phyloP scores from a whole-genome alignment of 2,329 filamentous ascomycete species.

The Lecanicillium sp. region DNA sequence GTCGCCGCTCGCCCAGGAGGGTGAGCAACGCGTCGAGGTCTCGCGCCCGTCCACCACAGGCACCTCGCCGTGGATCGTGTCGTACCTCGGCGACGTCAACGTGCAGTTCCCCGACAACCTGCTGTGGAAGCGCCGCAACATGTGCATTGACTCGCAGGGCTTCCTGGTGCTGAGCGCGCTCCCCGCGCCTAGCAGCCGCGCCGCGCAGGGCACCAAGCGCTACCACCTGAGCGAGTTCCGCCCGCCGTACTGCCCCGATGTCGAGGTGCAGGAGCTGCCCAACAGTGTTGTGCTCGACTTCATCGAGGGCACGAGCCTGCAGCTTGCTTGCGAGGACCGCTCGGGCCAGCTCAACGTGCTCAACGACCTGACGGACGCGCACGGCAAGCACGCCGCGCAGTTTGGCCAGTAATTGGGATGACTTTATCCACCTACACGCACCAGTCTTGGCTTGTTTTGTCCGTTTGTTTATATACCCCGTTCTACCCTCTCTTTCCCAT shows the following conservation, averaged over 20 bases:
- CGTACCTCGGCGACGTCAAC: conserved; percentile 84
- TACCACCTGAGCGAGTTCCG: conserved; percentile 85
- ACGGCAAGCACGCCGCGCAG: conserved; percentile 26
- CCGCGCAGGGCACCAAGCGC: conserved; percentile 54
- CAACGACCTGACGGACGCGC: conserved; percentile 33
- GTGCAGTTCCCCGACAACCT: conserved; percentile 95
- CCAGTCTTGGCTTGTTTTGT: conserved; percentile 3
- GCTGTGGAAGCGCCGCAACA: conserved; percentile 89
- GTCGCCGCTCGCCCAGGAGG: conserved; percentile 29
- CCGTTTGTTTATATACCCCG: conserved; percentile 11
- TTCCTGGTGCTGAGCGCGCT: conserved; percentile 69
- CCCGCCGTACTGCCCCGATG: conserved; percentile 73
- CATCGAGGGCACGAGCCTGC: conserved; percentile 53
- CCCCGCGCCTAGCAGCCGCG: conserved; percentile 47
- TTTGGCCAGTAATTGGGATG: conserved; percentile 24
- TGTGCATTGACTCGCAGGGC: conserved; percentile 78
- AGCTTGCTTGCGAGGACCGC: conserved; percentile 59
- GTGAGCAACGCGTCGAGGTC: conserved; percentile 17
- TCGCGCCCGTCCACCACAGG: conserved; percentile 24
- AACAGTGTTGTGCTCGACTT: conserved; percentile 68
- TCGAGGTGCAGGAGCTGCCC: conserved; percentile 86
- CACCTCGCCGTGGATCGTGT: conserved; percentile 40
- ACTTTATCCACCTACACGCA: neutral
- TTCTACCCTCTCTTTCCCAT: conserved; percentile 7
- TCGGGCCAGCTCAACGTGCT: conserved; percentile 50